Evolutionary conservation across 345 rosid species (phyloP).

Genomic region (Pugionium dolabratum): DNA sequence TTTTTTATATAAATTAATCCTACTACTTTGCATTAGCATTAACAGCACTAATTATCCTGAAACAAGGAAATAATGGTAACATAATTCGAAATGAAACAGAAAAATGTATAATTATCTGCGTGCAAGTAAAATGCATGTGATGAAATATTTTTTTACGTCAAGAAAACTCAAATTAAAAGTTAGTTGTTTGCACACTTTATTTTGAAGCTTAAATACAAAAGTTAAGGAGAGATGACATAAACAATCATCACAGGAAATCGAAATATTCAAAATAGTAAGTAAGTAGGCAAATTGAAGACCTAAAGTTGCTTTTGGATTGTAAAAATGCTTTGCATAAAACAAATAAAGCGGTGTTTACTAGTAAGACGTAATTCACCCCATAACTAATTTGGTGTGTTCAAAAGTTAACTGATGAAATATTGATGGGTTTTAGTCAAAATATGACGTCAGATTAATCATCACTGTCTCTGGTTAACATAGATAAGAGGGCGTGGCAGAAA

Average conservation of each 20-base stretch:
- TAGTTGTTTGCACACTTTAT: background rate
- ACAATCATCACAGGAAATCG: background rate
- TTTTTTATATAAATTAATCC: background rate
- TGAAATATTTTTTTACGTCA: background rate
- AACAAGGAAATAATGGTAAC: background rate
- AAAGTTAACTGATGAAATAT: background rate
- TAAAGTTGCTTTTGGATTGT: conserved; percentile 9
- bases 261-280: background rate
- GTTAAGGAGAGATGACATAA: background rate
- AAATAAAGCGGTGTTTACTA: background rate
- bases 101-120: background rate
- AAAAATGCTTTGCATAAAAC: conserved; percentile 7
- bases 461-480: conserved; percentile 19
- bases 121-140: background rate
- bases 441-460: conserved; percentile 25
- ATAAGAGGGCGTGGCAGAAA: conserved; percentile 18
- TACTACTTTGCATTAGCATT: background rate
- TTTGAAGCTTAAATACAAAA: background rate
- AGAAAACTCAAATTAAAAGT: background rate
- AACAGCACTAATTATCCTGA: background rate
- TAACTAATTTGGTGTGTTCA: conserved; percentile 19
- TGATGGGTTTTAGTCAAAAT: conserved; percentile 17
- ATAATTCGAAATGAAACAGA: background rate
- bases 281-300: background rate
- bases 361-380: background rate